Evolutionary conservation across 768 basidiomycete genomes (phyloP).

Genomic region (Naganishia randhawae): DNA sequence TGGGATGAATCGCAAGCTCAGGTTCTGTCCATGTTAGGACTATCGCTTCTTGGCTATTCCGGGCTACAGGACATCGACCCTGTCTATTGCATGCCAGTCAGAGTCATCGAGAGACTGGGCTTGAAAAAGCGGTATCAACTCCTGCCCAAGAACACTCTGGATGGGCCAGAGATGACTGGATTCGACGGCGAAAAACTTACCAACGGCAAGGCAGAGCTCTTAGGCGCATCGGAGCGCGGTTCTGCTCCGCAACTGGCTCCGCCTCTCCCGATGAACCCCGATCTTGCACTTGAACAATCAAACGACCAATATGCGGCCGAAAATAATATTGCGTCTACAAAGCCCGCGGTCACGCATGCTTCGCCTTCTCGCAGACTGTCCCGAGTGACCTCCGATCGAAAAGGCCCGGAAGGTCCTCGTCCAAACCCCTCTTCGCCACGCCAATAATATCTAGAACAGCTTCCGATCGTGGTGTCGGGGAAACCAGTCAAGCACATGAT

Average conservation of each 20-base stretch:
- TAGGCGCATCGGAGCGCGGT: not conserved
- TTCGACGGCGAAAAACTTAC: not conserved
- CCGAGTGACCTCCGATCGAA: not conserved
- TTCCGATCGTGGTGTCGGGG: not conserved
- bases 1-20: not conserved
- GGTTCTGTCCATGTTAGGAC: slow-evolving; percentile 56
- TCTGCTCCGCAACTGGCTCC: not conserved
- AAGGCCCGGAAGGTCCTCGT: not conserved
- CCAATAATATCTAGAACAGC: not conserved
- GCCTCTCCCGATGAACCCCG: not conserved
- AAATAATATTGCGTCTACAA: not conserved
- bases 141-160: slow-evolving; percentile 17
- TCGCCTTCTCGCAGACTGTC: not conserved
- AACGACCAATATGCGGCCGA: not conserved
- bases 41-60: slow-evolving; percentile 83
- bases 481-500: not conserved
- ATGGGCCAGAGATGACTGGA: not conserved
- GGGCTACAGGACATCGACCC: slow-evolving; percentile 82
- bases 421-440: not conserved
- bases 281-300: not conserved
- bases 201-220: not conserved
- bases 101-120: slow-evolving; percentile 65
- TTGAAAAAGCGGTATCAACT: slow-evolving; percentile 50
- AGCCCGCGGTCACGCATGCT: not conserved
- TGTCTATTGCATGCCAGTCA: slow-evolving; percentile 90